phyloP scores from a whole-genome alignment of 129 eudicot species.

The Rutidosis leptorrhynchoides region DNA sequence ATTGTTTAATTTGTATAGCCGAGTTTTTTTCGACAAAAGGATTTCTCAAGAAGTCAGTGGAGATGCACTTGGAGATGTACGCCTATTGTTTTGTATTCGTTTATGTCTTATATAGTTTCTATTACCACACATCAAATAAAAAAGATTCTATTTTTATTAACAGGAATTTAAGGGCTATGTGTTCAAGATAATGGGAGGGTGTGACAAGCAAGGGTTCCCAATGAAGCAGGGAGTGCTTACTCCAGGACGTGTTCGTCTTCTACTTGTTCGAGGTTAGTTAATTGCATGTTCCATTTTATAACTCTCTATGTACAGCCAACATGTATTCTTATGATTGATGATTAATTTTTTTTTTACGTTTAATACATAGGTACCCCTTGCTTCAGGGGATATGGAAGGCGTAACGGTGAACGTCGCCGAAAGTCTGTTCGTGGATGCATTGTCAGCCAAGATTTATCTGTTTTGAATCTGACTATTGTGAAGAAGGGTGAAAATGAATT shows the following conservation, averaged over 20 bases:
- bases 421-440: constrained; percentile 88
- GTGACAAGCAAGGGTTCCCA: constrained; percentile 90
- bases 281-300: not conserved
- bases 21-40: constrained; percentile 84
- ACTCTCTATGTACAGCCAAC: not conserved
- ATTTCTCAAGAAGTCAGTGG: constrained; percentile 90
- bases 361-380: constrained; percentile 63
- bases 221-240: constrained; percentile 92
- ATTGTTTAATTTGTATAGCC: constrained; percentile 36
- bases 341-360: not conserved
- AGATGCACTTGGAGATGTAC: constrained; percentile 85
- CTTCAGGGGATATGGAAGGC: constrained; percentile 76
- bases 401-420: constrained; percentile 83
- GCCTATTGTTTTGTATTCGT: not conserved
- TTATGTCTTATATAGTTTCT: not conserved
- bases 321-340: not conserved
- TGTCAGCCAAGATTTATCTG: constrained; percentile 79
- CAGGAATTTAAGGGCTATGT: constrained; percentile 85
- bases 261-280: constrained; percentile 60
- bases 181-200: constrained; percentile 88
- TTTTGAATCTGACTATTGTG: constrained; percentile 71
- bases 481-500: constrained; percentile 82
- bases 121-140: not conserved
- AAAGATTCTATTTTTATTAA: not conserved
- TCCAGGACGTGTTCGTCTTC: constrained; percentile 82